A percentile compares a stretch with the other conserved stretches of the same genome.
Evolutionary conservation across 2,329 filamentous ascomycete species (phyloP).

Genomic region (Verticillium longisporum): DNA sequence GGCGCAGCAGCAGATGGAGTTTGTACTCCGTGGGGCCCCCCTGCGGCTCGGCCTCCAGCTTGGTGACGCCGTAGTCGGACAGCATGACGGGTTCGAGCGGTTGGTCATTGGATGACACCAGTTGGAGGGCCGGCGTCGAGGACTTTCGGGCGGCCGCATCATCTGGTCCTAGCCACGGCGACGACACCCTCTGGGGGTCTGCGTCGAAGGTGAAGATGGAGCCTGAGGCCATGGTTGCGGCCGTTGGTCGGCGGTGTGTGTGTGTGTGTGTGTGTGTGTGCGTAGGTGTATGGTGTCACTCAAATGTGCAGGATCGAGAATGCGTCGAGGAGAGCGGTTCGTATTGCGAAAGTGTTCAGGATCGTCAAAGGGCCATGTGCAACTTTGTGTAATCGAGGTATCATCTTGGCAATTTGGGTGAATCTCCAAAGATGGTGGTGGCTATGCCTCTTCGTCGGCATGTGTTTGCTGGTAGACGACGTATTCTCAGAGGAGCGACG

Average conservation of each 20-base stretch:
- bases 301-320: not conserved
- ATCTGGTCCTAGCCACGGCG: slow-evolving; percentile 71
- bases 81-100: slow-evolving; percentile 33
- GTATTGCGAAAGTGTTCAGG: not conserved
- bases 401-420: slow-evolving; percentile 27
- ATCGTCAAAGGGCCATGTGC: not conserved
- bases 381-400: slow-evolving; percentile 25
- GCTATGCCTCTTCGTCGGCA: not conserved
- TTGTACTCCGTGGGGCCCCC: slow-evolving; percentile 97
- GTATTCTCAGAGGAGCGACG: not conserved
- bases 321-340: not conserved
- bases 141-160: slow-evolving; percentile 29
- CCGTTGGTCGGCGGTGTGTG: not conserved
- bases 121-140: slow-evolving; percentile 13
- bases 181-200: slow-evolving; percentile 79
- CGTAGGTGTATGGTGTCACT: not conserved
- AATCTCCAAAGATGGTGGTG: not conserved
- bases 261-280: no score
- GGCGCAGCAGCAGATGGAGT: slow-evolving; percentile 77
- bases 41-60: slow-evolving; percentile 83
- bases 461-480: not conserved
- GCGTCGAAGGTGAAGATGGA: slow-evolving; percentile 95
- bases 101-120: slow-evolving; percentile 13
- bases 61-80: slow-evolving; percentile 61
- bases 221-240: slow-evolving; percentile 72